Base-by-base conservation (phyloP, 306 rosid genomes). In the Vigna mungo region DNA sequence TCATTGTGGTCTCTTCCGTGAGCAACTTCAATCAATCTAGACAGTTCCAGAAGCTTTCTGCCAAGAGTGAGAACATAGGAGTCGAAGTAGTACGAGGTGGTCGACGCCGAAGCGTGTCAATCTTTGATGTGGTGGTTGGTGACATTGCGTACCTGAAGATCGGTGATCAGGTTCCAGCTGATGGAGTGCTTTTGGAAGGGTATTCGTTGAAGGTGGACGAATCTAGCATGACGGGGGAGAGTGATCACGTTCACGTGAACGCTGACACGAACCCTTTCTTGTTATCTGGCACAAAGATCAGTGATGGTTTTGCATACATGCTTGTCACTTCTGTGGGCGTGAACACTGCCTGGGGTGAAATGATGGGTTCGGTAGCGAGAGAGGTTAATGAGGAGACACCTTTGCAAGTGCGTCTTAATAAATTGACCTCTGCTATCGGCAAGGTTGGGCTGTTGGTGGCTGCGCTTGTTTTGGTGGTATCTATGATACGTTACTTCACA, bases 301-400 rank as follows among this genome's bases (percentile, higher is more conserved):
- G 25, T 9, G 47, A 62, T 62, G 68, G 68, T 34, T 62, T 36
- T 34, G 68, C 68, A 30, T 6, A 16, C 69, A 63, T 63, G 69
- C 16, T 63, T 36, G 69, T 63, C 37, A 63, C 69, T 37, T 63
- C 69, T 17, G 69, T 62, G 68, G 68, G 68, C 0, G n/a, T 36
- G 47, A 62, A 62, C 25, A 62, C 68, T 36, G 68, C 46, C 1
- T 62, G 68, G 68, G 68, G 68, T 16, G 27, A 6, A 2, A 62
- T 62, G 68, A 62, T 63, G 69, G 23, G 48, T 36, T 63, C 65
- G 3, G 12, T 59, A 4, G 14, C 65, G 2, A 27, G 39, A 58
- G 64, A 59, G 65, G 37, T 59, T 23, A 6, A 59, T 59, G 65
- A 59, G 65, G 65, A 59, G 39, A 59, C 65, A 59, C 65, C 65